Base-by-base conservation (phyloP, 1,284 basidiomycete species). In the Sanghuangporus baumii region DNA sequence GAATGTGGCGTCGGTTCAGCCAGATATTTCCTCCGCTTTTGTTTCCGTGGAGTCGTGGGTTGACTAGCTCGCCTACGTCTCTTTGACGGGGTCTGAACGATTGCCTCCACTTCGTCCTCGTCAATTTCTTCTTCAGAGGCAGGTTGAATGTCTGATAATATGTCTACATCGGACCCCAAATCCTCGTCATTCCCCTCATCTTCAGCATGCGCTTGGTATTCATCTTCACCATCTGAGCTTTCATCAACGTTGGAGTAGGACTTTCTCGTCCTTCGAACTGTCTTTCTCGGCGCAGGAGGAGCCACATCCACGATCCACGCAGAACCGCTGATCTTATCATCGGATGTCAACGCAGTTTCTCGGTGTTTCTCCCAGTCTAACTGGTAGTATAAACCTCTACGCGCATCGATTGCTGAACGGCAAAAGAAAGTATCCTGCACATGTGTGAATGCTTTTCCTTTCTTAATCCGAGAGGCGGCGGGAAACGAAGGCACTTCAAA, bases 1-100 rank as follows among this genome's bases (percentile, higher is more conserved):
- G 87, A 87, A 69, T 87, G 86, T 18, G 88, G 87, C 0, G 87
- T 89, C 4, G 87, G 85, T 34, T 80, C 80, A 1, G 78, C 83
- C 14, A 81, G 67, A 41, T 68, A 59, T 2, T 66, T 72, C 11
- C 63, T 59, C 16, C 55, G 69, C 64, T 73, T 77, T 37, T 69
- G 67, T 20, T 76, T 73, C 1, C 70, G 67, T 60, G 43, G 62
- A 69, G 57, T 66, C 46, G 70, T 26, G 18, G 65, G 60, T 43
- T 63, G 54, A 34, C 66, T 58, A 4, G 64, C 58, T 12, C 71
- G 70, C 54, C 68, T 72, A 55, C 73, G 73, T 46, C 66, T 71
- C 62, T 68, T 69, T 9, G 67, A 67, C 3, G 70, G 68, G 2
- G 69, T 70, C 36, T 60, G 65, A 26, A 67, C 67, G 0, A 55